Evolutionary conservation across 2,329 filamentous ascomycete genomes (phyloP).

Genomic region (Colletotrichum lentis): DNA sequence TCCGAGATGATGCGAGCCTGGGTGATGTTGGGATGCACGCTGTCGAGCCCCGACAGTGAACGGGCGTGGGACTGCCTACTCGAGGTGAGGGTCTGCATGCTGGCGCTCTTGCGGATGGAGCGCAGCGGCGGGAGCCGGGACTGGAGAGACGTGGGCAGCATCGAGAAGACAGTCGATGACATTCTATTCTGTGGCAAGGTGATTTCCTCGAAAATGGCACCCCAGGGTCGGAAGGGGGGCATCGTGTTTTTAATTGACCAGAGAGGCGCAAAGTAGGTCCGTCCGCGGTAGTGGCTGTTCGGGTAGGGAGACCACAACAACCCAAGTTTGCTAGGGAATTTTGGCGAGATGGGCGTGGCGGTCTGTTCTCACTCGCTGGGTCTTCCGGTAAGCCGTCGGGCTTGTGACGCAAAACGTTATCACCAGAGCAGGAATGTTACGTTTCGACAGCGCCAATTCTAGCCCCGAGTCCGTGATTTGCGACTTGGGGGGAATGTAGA

Average conservation of each 20-base stretch:
- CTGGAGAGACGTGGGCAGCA: slow-evolving; percentile 62
- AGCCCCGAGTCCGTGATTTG: slow-evolving; percentile 15
- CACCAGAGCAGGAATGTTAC: slow-evolving; percentile 21
- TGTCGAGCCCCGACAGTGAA: slow-evolving; percentile 32
- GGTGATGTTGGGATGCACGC: slow-evolving; percentile 23
- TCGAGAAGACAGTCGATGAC: slow-evolving; percentile 60
- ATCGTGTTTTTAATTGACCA: slow-evolving; percentile 30
- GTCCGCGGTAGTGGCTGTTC: slow-evolving; percentile 13
- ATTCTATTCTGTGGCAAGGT: slow-evolving; percentile 47
- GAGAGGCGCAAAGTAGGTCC: slow-evolving; percentile 2
- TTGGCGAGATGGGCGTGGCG: slow-evolving; percentile 27
- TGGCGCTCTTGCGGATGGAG: slow-evolving; percentile 56
- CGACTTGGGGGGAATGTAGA: slow-evolving; percentile 25
- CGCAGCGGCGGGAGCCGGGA: slow-evolving; percentile 60
- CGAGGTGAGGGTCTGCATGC: slow-evolving; percentile 41
- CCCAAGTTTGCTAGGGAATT: slow-evolving; percentile 19
- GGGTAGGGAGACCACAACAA: slow-evolving; percentile 24
- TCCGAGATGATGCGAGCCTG: slow-evolving; percentile 30
- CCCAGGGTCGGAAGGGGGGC: slow-evolving; percentile 37
- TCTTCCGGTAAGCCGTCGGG: slow-evolving; percentile 1
- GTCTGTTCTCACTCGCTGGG: slow-evolving; percentile 12
- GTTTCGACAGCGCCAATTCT: slow-evolving; percentile 21
- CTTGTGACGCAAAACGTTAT: slow-evolving; percentile 13
- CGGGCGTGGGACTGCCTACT: slow-evolving; percentile 31
- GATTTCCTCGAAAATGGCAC: slow-evolving; percentile 43